A percentile compares a stretch with the other conserved stretches of the same genome.
These are phyloP conservation scores for Ophiocordyceps camponoti-floridani DNA, from an alignment of 2,329 filamentous ascomycete species.

Conservation along the genomic window DNA sequence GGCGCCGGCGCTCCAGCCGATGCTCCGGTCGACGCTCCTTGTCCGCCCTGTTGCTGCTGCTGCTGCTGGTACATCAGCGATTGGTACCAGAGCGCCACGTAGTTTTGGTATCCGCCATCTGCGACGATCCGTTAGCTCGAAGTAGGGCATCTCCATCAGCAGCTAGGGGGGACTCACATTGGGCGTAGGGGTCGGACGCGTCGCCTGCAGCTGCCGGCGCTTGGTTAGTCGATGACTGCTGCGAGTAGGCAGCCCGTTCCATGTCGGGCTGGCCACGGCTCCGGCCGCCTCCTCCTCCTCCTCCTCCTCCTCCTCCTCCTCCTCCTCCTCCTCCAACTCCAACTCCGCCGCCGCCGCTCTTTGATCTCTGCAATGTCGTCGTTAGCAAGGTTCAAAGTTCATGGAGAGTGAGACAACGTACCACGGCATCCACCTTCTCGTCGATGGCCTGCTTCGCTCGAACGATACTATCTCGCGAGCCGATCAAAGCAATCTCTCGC, in stretches of 20 bases:
- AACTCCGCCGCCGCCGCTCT: slow-evolving; percentile 19
- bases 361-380: slow-evolving; percentile 24
- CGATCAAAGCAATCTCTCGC: slow-evolving; percentile 74
- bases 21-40: slow-evolving; percentile 14
- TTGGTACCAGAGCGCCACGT: slow-evolving; percentile 66
- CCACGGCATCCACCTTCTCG: slow-evolving; percentile 81
- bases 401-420: slow-evolving; percentile 16
- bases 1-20: slow-evolving; percentile 16
- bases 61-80: slow-evolving; percentile 33
- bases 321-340: slow-evolving; percentile 29
- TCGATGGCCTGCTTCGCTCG: slow-evolving; percentile 72
- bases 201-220: slow-evolving; percentile 29
- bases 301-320: slow-evolving; percentile 24
- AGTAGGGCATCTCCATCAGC: too few relatives aligned
- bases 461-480: slow-evolving; percentile 57
- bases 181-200: slow-evolving; percentile 53
- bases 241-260: slow-evolving; percentile 34
- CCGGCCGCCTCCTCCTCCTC: slow-evolving; percentile 21
- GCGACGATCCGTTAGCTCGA: slow-evolving; percentile 7
- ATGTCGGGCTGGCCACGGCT: slow-evolving; percentile 32
- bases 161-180: slow-evolving; percentile 36
- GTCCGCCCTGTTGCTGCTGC: slow-evolving; percentile 14
- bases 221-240: slow-evolving; percentile 24
- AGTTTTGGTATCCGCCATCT: slow-evolving; percentile 71
- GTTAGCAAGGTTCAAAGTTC: too few relatives aligned